A percentile compares a stretch with the other conserved stretches of the same genome.
These are phyloP conservation scores for Meredithiella fracta DNA, from an alignment of 2,329 filamentous ascomycete genomes.

Conservation along the genomic window DNA sequence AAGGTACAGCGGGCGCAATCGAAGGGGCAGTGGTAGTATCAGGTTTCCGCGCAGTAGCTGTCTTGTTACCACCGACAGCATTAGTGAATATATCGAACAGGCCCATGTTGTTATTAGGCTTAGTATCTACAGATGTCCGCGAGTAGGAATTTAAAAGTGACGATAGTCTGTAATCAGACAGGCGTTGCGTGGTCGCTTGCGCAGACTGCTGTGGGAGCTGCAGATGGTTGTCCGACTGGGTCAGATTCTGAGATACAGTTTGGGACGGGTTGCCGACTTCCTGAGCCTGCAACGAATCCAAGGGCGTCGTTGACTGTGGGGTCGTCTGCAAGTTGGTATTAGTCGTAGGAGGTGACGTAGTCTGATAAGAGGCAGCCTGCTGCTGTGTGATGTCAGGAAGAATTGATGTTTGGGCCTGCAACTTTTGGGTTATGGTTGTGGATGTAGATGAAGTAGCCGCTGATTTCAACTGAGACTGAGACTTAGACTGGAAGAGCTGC, in stretches of 20 bases:
- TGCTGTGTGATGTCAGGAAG: background rate
- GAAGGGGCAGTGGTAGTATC: background rate
- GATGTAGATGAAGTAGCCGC: background rate
- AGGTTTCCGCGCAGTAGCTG: slow-evolving; percentile 13
- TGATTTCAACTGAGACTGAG: background rate
- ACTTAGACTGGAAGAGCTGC: background rate
- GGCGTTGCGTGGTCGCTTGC: slow-evolving; percentile 16
- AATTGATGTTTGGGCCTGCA: background rate
- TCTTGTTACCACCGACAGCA: slow-evolving; percentile 3
- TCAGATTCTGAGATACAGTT: slow-evolving; percentile 17
- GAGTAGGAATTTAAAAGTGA: slow-evolving; percentile 41
- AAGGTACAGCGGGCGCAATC: background rate
- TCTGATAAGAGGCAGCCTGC: background rate
- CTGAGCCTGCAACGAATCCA: too few relatives aligned
- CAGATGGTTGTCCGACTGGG: slow-evolving; percentile 10
- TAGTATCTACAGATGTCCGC: slow-evolving; percentile 26
- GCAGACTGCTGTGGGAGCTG: slow-evolving; percentile 17
- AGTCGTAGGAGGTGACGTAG: background rate
- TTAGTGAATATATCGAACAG: background rate
- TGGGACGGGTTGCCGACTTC: slow-evolving; percentile 14
- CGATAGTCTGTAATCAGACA: slow-evolving; percentile 28
- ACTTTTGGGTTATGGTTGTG: background rate
- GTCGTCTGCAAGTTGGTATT: background rate
- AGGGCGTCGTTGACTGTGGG: too few relatives aligned
- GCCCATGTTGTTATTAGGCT: slow-evolving; percentile 6